Evolutionary conservation across 106 monocot genomes (phyloP).

Genomic region (Phalaenopsis equestris): DNA sequence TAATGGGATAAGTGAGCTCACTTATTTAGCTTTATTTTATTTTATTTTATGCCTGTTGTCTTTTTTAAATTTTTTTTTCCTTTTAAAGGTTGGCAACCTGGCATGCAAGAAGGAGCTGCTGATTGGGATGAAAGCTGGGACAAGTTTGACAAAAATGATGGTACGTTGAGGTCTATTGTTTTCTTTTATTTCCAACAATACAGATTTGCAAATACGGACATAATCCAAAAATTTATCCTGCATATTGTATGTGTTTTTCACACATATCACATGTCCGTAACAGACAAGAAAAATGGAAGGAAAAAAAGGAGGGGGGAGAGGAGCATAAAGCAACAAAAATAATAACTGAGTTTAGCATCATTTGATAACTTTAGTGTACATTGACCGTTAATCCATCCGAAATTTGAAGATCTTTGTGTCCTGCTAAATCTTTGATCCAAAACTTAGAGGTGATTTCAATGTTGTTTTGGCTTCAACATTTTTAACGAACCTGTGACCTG

Average conservation of each 20-base stretch:
- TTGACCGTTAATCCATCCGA: too few relatives aligned
- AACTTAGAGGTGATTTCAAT: too few relatives aligned
- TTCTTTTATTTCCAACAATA: background rate
- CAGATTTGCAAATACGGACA: background rate
- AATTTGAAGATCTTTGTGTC: too few relatives aligned
- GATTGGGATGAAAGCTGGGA: slow-evolving; percentile 99
- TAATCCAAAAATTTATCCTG: background rate
- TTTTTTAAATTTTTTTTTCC: background rate
- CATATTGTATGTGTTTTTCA: background rate
- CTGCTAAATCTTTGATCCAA: too few relatives aligned
- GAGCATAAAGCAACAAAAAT: too few relatives aligned
- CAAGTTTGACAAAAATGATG: slow-evolving; percentile 90
- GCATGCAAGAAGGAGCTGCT: slow-evolving; percentile 58
- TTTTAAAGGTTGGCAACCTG: slow-evolving; percentile 87
- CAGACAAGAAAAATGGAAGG: too few relatives aligned
- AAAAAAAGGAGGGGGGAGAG: too few relatives aligned
- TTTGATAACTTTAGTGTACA: too few relatives aligned
- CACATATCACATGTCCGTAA: background rate
- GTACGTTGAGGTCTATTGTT: slow-evolving; percentile 22
- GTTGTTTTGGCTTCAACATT: too few relatives aligned
- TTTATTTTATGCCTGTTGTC: background rate
- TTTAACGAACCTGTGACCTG: too few relatives aligned
- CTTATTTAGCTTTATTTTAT: background rate
- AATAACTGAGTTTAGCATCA: too few relatives aligned
- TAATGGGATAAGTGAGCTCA: background rate